A percentile compares a stretch with the other conserved stretches of the same genome.
Evolutionary conservation across 2,329 filamentous ascomycete species (phyloP).

Genomic region (Chrysoporthe austroafricana): DNA sequence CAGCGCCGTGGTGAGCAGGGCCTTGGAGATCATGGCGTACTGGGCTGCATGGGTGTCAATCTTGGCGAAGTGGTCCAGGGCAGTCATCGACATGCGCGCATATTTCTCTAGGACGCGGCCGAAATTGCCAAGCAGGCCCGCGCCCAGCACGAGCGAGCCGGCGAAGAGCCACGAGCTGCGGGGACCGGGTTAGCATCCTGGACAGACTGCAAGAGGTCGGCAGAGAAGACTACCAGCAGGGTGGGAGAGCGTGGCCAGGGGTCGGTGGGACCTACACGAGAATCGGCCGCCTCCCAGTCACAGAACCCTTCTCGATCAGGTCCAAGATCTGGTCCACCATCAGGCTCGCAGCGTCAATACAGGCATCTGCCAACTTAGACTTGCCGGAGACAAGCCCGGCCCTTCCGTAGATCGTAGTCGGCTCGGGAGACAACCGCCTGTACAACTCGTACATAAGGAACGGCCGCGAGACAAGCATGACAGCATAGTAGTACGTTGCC

Average conservation of each 20-base stretch:
- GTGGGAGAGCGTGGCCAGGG: not conserved
- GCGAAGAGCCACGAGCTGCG: conserved; percentile 58
- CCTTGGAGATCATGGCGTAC: conserved; percentile 58
- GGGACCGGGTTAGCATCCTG: not conserved
- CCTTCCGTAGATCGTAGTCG: conserved; percentile 26
- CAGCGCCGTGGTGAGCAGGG: conserved; percentile 50
- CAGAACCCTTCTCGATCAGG: conserved; percentile 45
- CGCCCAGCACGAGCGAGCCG: conserved; percentile 54
- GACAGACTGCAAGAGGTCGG: not conserved
- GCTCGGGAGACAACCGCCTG: conserved; percentile 46
- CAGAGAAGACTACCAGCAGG: not conserved
- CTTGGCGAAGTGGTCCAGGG: conserved; percentile 53
- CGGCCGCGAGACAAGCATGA: conserved; percentile 59
- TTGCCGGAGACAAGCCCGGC: conserved; percentile 45
- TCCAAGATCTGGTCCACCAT: conserved; percentile 55
- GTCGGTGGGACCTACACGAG: conserved; percentile 48
- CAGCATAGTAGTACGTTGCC: conserved; percentile 59
- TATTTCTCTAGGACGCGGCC: conserved; percentile 57
- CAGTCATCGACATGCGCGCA: conserved; percentile 50
- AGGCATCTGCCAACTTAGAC: conserved; percentile 57
- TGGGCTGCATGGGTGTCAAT: conserved; percentile 55
- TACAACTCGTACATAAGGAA: conserved; percentile 61
- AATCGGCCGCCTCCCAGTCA: conserved; percentile 53
- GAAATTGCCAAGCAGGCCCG: conserved; percentile 56
- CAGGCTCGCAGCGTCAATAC: conserved; percentile 57